phyloP scores from a whole-genome alignment of 257 asterid genomes.

The Lithospermum erythrorhizon region DNA sequence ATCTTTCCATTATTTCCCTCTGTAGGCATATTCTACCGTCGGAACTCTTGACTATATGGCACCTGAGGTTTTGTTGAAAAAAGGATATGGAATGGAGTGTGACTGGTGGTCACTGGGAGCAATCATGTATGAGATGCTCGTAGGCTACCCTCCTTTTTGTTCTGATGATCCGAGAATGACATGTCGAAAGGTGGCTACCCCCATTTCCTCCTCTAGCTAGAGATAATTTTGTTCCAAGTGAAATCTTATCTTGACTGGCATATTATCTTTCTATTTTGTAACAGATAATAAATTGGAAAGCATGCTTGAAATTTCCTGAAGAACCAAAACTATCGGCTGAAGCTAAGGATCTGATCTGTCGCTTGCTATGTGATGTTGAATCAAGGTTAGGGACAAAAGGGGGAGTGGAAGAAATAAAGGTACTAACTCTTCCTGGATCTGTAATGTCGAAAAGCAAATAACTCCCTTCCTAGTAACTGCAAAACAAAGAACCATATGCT shows the following conservation, averaged over 20 bases:
- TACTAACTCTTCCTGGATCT: slow-evolving; percentile 8
- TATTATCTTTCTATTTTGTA: slow-evolving; percentile 1
- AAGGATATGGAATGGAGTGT: slow-evolving; percentile 97
- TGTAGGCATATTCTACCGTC: slow-evolving; percentile 93
- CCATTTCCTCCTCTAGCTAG: background rate
- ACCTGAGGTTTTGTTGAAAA: slow-evolving; percentile 85
- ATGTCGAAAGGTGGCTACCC: slow-evolving; percentile 73
- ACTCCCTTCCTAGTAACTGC: background rate
- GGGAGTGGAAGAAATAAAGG: slow-evolving; percentile 95
- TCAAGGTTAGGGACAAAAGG: slow-evolving; percentile 88
- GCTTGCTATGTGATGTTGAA: slow-evolving; percentile 82
- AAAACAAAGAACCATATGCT: too few relatives aligned
- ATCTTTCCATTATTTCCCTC: background rate
- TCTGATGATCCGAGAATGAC: slow-evolving; percentile 97
- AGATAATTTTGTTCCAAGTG: background rate
- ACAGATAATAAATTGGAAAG: slow-evolving; percentile 86
- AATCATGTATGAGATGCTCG: slow-evolving; percentile 82
- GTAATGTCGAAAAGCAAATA: background rate
- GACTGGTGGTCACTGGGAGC: slow-evolving; percentile 99
- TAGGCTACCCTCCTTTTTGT: slow-evolving; percentile 94
- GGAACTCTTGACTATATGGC: slow-evolving; percentile 99
- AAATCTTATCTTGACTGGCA: too few relatives aligned
- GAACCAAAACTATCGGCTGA: slow-evolving; percentile 76
- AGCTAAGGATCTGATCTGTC: slow-evolving; percentile 85
- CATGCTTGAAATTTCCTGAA: slow-evolving; percentile 89